Conservation (phyloP, 2,329 filamentous ascomycete genomes). For the Ophiocordyceps unilateralis region DNA sequence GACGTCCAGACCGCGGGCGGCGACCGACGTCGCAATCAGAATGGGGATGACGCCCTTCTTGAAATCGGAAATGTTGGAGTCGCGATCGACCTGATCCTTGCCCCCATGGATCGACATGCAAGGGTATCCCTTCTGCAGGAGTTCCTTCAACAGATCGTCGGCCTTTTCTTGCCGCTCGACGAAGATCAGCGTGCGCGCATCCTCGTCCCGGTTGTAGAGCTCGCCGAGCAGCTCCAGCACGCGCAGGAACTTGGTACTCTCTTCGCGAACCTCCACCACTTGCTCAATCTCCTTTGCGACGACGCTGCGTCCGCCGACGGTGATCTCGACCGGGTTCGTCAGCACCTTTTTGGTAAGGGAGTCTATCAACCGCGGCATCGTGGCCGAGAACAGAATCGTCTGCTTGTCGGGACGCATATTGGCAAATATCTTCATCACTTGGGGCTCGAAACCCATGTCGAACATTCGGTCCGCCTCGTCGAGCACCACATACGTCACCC, state of each 20-base stretch:
- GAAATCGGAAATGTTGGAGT: slow-evolving; percentile 85
- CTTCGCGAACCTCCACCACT: slow-evolving; percentile 72
- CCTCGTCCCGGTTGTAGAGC: slow-evolving; percentile 72
- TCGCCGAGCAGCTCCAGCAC: slow-evolving; percentile 76
- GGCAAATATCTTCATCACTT: slow-evolving; percentile 90
- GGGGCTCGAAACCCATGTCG: slow-evolving; percentile 97
- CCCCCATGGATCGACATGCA: slow-evolving; percentile 90
- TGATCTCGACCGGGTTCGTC: slow-evolving; percentile 73
- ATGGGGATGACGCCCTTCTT: slow-evolving; percentile 82
- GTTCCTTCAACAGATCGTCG: slow-evolving; percentile 59
- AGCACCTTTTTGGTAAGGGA: slow-evolving; percentile 78
- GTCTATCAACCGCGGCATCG: slow-evolving; percentile 88
- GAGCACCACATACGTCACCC: slow-evolving; percentile 85
- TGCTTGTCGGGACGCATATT: slow-evolving; percentile 87
- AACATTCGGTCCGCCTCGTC: slow-evolving; percentile 99
- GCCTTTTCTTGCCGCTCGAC: slow-evolving; percentile 85
- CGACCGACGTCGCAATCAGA: slow-evolving; percentile 86
- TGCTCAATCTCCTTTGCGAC: slow-evolving; percentile 89
- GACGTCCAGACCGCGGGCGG: slow-evolving; percentile 85
- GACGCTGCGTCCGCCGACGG: slow-evolving; percentile 73
- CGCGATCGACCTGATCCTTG: slow-evolving; percentile 83
- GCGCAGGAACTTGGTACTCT: slow-evolving; percentile 68
- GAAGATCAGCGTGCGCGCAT: slow-evolving; percentile 78
- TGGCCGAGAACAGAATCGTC: slow-evolving; percentile 90
- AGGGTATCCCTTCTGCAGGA: slow-evolving; percentile 71